Base-by-base conservation (phyloP, 2,329 filamentous ascomycete species). In the Myrmaecium sp. region DNA sequence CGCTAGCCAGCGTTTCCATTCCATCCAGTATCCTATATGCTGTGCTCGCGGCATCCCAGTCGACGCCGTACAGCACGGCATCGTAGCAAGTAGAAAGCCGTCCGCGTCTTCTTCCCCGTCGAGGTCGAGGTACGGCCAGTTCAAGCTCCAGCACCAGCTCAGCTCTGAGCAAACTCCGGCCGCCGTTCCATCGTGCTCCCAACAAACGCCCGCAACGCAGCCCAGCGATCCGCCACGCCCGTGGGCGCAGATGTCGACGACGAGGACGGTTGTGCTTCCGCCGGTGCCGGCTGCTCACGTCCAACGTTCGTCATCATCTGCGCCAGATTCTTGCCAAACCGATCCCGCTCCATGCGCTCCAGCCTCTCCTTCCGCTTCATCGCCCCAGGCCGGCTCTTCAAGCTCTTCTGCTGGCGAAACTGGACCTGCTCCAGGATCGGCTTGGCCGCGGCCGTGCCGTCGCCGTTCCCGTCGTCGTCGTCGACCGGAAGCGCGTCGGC, bases 111-210 rank as follows among this genome's bases (percentile, higher is more conserved):
- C n/a, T n/a, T n/a, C n/a, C n/a, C n/a, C n/a, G n/a, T n/a, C n/a
- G n/a, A n/a, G n/a, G n/a, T n/a, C n/a, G n/a, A n/a, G n/a, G n/a
- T n/a, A n/a, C n/a, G n/a, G n/a, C n/a, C n/a, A n/a, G n/a, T n/a
- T n/a, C n/a, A n/a, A n/a, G n/a, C n/a, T n/a, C n/a, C n/a, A n/a
- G n/a, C n/a, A 20, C 18, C 18, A 7, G 11, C 11, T 31, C 30
- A 28, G 21, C 23, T 16, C 8, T 23, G 20, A 3, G 11, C 33
- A 45, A 92, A 92, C 3, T 76, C 79, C 9, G 76, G 70, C 40
- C 86, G 86, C 51, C 81, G 77, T 55, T 93, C 81, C 73, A 93
- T 81, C 1, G 81, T 94, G 21, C 74, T 66, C 2, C 79, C 75
- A 27, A 94, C 91, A 45, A 86, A 91, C 6, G 63, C 72, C 40